Evolutionary conservation across 176 grass and related monocot species (phyloP).

Genomic region (Puccinellia tenuiflora): DNA sequence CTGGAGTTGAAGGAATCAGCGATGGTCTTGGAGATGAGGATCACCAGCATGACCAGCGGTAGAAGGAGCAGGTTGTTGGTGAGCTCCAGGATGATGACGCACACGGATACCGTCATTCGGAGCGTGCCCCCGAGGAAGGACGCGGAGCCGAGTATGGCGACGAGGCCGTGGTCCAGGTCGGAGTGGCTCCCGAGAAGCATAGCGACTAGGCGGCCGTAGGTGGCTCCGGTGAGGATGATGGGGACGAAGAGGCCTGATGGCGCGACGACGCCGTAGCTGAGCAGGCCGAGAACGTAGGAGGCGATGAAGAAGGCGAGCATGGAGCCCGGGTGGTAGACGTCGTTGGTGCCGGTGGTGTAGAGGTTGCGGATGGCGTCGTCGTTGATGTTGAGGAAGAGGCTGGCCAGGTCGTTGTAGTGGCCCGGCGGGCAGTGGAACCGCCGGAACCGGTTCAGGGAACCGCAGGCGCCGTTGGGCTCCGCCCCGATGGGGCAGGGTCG

Average conservation of each 20-base stretch:
- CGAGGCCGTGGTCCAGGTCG: slow-evolving; percentile 79
- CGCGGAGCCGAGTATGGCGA: slow-evolving; percentile 84
- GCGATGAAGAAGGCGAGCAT: slow-evolving; percentile 63
- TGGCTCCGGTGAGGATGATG: slow-evolving; percentile 90
- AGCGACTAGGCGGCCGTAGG: slow-evolving; percentile 66
- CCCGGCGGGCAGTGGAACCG: slow-evolving; percentile 63
- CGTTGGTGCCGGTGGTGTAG: slow-evolving; percentile 60
- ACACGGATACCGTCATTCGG: slow-evolving; percentile 84
- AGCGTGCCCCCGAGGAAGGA: slow-evolving; percentile 90
- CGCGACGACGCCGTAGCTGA: slow-evolving; percentile 91
- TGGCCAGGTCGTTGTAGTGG: slow-evolving; percentile 92
- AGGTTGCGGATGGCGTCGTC: slow-evolving; percentile 92
- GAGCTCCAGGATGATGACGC: slow-evolving; percentile 79
- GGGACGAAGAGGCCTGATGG: slow-evolving; percentile 86
- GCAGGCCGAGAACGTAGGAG: slow-evolving; percentile 66
- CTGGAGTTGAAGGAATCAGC: slow-evolving; percentile 86
- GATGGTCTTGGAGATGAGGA: slow-evolving; percentile 86
- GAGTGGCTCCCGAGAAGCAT: slow-evolving; percentile 53
- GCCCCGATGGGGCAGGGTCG: slow-evolving; percentile 46
- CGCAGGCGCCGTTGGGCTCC: slow-evolving; percentile 30
- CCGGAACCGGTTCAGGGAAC: slow-evolving; percentile 53
- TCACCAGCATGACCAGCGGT: slow-evolving; percentile 82
- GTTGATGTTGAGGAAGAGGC: slow-evolving; percentile 84
- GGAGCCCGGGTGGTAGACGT: slow-evolving; percentile 66
- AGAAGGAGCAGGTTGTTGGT: slow-evolving; percentile 96